Conservation (phyloP, 2,329 filamentous ascomycete species). For the Phaeosphaeria sp. region DNA sequence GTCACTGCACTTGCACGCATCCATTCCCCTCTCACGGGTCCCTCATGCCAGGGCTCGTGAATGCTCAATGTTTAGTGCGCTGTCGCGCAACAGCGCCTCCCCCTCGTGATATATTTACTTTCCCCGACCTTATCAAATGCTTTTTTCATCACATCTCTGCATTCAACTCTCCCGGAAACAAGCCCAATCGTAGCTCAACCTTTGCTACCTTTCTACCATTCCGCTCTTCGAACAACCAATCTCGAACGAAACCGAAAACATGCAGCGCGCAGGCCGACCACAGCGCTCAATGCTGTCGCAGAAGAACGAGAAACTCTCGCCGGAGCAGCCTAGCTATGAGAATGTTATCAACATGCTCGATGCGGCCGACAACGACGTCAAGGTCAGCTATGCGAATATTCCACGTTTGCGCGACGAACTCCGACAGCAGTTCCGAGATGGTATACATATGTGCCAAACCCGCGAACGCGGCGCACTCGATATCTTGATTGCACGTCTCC, state of each 20-base stretch:
- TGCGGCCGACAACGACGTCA: conserved; percentile 2
- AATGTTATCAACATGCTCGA: conserved; percentile 12
- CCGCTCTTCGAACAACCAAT: neutral
- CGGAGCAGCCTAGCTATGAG: neutral
- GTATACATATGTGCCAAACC: conserved; percentile 5
- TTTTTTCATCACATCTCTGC: neutral
- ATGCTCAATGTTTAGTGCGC: neutral
- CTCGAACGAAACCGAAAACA: neutral
- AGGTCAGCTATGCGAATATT: conserved; percentile 3
- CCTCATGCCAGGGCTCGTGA: neutral
- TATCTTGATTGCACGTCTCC: conserved; percentile 6
- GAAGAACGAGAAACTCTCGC: neutral
- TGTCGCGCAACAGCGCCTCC: neutral
- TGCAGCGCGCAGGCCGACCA: neutral
- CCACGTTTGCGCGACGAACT: conserved; percentile 7
- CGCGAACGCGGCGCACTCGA: neutral
- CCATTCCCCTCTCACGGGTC: neutral
- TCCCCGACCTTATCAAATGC: neutral
- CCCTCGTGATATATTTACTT: neutral
- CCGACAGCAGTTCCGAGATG: neutral
- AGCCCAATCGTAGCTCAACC: neutral
- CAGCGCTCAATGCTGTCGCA: neutral
- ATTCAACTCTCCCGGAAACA: neutral
- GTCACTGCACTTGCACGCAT: neutral
- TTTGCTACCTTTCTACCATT: neutral